Base-by-base conservation (phyloP, 2,329 filamentous ascomycete genomes). In the Exserohilum rostratum region DNA sequence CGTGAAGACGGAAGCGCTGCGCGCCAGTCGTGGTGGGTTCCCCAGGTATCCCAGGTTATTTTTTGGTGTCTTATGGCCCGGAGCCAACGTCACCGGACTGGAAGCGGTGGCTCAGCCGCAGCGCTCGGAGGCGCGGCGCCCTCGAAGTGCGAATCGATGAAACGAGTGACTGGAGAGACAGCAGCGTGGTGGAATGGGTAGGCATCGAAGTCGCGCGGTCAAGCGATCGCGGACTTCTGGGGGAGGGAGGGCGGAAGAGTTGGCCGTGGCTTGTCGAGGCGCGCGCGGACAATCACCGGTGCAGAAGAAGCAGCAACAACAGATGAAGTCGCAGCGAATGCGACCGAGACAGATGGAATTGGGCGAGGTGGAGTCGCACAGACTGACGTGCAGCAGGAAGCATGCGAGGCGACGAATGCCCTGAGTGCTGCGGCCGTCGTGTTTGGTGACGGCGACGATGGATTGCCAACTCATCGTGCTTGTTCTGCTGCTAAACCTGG, bases 71-170 rank as follows among this genome's bases (percentile, higher is more conserved):
- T 27, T 35, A 53, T 30, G 48, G 50, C 43, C n/a, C 59, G 45
- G 38, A 39, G 46, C 55, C 60, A 39, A 60, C 53, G 59, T 62
- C 61, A 62, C 55, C 57, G 52, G 43, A 50, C 47, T 49, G 51
- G 48, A 48, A 53, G 56, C 54, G 51, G 48, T 38, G 52, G 38
- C 49, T 58, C 56, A 60, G 58, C 50, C 58, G 45, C 53, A 52
- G 56, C 54, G 58, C 58, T 52, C 58, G 52, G 61, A 53, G 50
- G 54, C 58, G 56, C 54, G 51, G 54, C 53, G 50, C 50, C 42
- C 33, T 46, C 50, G 46, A 52, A 37, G 46, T 37, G 58, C 53
- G 57, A 43, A 34, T 39, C 49, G 52, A 44, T 22, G 31, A 52
- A 50, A 42, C 46, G 44, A 52, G 53, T 50, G 51, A 51, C 57